Percentiles rank a stretch among this genome's conserved stretches.
Evolutionary conservation across 495 filamentous ascomycete species (phyloP).

Genomic region (Oleoguttula mirabilis): DNA sequence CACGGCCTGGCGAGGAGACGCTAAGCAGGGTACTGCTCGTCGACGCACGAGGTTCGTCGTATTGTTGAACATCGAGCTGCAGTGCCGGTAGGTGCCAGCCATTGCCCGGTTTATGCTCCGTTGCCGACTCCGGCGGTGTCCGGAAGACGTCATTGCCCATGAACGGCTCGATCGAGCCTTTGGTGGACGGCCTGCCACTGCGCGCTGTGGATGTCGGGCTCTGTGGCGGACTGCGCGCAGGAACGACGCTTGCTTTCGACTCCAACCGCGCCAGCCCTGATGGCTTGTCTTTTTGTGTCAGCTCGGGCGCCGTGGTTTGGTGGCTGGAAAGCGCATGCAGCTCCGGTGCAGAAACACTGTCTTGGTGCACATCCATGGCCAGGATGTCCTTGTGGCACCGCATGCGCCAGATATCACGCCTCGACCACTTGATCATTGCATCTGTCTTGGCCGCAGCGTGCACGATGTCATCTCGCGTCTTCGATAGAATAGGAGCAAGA

Average conservation of each 20-base stretch:
- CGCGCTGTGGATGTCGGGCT: constrained; percentile 16
- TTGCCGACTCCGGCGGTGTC: constrained; percentile 15
- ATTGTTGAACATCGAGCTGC: constrained; percentile 14
- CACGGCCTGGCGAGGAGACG: constrained; percentile 5
- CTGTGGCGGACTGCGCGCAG: constrained; percentile 7
- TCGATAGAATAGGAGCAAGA: constrained; percentile 73
- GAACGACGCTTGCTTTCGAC: constrained; percentile 25
- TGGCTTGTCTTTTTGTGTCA: constrained; percentile 22
- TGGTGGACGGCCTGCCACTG: constrained; percentile 7
- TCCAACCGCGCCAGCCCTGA: constrained; percentile 18
- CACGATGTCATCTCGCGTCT: constrained; percentile 74
- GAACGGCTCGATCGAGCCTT: constrained; percentile 9
- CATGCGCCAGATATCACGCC: constrained; percentile 86
- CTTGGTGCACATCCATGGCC: constrained; percentile 70
- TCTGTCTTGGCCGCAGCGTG: constrained; percentile 74
- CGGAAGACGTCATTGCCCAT: constrained; percentile 15
- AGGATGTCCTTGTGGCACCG: constrained; percentile 87
- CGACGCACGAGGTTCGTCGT: constrained; percentile 7
- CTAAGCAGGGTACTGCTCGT: constrained; percentile 15
- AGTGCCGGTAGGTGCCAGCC: constrained; percentile 14
- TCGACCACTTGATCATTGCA: constrained; percentile 81
- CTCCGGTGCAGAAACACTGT: constrained; percentile 29
- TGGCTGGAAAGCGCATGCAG: constrained; percentile 10
- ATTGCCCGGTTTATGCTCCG: neutral
- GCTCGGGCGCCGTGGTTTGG: constrained; percentile 25